Conservation (phyloP, 1,139 yeast genomes). For the Suzukiozyma palmioleophila region DNA sequence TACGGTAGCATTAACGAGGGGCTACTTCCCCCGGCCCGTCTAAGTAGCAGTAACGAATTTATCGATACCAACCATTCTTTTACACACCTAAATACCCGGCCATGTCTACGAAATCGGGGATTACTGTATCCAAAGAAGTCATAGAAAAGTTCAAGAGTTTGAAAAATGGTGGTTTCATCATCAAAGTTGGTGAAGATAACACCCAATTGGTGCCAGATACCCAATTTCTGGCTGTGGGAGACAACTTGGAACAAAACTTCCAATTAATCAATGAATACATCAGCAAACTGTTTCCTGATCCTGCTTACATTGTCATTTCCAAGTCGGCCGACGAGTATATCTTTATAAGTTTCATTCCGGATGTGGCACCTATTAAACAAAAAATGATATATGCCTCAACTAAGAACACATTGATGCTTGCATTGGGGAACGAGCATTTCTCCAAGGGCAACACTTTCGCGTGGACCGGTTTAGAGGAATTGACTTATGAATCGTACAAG, state of each 20-base stretch:
- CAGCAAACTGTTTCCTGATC: conserved; percentile 39
- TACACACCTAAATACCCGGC: background rate
- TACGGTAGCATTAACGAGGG: too few relatives aligned
- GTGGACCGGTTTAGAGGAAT: conserved; percentile 59
- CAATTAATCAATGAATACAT: conserved; percentile 29
- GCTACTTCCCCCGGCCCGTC: too few relatives aligned
- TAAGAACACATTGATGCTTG: conserved; percentile 67
- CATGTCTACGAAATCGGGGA: conserved; percentile 73
- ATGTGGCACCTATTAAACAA: conserved; percentile 70
- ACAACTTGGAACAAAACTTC: conserved; percentile 29
- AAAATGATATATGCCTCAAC: conserved; percentile 96
- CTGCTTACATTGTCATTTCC: conserved; percentile 54
- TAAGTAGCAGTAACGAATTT: too few relatives aligned
- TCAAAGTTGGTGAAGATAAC: conserved; percentile 42
- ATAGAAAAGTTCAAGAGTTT: conserved; percentile 26
- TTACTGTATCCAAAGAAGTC: conserved; percentile 46
- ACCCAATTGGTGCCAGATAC: conserved; percentile 42
- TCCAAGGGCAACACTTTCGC: conserved; percentile 46
- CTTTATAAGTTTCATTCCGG: conserved; percentile 85
- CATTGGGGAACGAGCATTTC: conserved; percentile 65
- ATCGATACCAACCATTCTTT: too few relatives aligned
- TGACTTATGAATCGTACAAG: conserved; percentile 48
- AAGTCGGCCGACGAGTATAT: conserved; percentile 29
- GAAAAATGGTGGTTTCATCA: conserved; percentile 25
- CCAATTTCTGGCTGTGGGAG: conserved; percentile 23